These are phyloP conservation scores for Cryphonectria radicalis DNA, from an alignment of 2,329 filamentous ascomycete species.

Conservation along the genomic window DNA sequence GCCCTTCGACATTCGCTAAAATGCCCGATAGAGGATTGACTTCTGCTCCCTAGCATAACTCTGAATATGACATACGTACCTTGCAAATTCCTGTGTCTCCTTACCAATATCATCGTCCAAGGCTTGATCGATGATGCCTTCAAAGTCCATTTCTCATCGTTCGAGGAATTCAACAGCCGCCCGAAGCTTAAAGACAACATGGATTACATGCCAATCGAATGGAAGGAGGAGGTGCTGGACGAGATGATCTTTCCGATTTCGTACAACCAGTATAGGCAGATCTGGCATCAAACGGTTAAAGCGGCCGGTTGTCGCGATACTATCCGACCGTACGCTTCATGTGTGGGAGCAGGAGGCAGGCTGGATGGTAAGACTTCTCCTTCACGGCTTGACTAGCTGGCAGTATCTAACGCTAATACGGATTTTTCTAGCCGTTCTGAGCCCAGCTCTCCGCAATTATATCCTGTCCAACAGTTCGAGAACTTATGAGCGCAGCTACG, in stretches of 20 bases:
- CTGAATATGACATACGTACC: neutral
- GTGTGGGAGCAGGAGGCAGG: conserved; percentile 2
- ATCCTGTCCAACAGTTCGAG: neutral
- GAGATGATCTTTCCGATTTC: neutral
- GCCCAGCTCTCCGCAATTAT: neutral
- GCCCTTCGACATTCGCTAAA: neutral
- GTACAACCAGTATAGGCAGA: neutral
- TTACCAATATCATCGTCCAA: neutral
- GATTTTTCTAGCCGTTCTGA: neutral
- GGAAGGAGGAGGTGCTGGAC: neutral
- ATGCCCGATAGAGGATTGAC: neutral
- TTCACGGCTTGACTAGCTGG: no score
- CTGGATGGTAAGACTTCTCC: neutral
- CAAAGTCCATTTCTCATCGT: neutral
- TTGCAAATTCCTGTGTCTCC: neutral
- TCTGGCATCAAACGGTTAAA: neutral
- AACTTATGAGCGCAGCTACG: neutral
- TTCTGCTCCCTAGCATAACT: neutral
- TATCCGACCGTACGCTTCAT: neutral
- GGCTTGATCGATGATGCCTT: neutral
- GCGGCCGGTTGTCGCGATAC: neutral
- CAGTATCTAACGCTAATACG: neutral
- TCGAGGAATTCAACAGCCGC: neutral
- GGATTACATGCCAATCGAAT: neutral
- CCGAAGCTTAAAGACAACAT: neutral